Evolutionary conservation across 805 yeast genomes (phyloP).

Genomic region (Hemisphaericaspora nanyangensis): DNA sequence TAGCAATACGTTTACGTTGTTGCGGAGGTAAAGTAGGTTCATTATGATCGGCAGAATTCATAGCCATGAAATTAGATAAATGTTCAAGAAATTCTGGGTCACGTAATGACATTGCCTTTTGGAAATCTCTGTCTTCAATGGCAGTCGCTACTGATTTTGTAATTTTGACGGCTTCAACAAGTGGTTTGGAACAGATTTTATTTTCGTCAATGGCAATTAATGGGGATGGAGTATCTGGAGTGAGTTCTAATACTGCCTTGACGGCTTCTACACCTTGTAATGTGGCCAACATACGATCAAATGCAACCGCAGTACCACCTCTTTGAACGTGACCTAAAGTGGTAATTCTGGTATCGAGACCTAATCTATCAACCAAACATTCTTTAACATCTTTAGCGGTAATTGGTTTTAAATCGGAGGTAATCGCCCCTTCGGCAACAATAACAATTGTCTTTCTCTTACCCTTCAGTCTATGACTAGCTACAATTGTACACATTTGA

Average conservation of each 20-base stretch:
- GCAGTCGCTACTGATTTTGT: slow-evolving; percentile 92
- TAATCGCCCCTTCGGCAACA: slow-evolving; percentile 98
- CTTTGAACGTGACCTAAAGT: slow-evolving; percentile 97
- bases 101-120: slow-evolving; percentile 80
- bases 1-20: slow-evolving; percentile 70
- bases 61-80: slow-evolving; percentile 64
- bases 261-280: slow-evolving; percentile 98
- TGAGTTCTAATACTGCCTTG: slow-evolving; percentile 80
- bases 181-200: slow-evolving; percentile 76
- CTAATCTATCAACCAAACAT: slow-evolving; percentile 68
- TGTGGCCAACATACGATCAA: slow-evolving; percentile 87
- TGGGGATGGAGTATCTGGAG: slow-evolving; percentile 92
- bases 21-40: slow-evolving; percentile 55
- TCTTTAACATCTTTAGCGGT: slow-evolving; percentile 77
- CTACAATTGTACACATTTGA: slow-evolving; percentile 70
- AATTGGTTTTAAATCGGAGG: slow-evolving; percentile 74
- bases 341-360: slow-evolving; percentile 92
- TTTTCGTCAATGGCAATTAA: slow-evolving; percentile 89
- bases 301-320: slow-evolving; percentile 98
- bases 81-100: slow-evolving; percentile 86
- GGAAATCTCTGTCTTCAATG: slow-evolving; percentile 73
- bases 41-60: slow-evolving; percentile 66
- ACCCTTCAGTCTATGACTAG: slow-evolving; percentile 79
- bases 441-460: slow-evolving; percentile 93
- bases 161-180: slow-evolving; percentile 83